Evolutionary conservation across 768 basidiomycete genomes (phyloP).

Genomic region (Podaxis carcinomalis): DNA sequence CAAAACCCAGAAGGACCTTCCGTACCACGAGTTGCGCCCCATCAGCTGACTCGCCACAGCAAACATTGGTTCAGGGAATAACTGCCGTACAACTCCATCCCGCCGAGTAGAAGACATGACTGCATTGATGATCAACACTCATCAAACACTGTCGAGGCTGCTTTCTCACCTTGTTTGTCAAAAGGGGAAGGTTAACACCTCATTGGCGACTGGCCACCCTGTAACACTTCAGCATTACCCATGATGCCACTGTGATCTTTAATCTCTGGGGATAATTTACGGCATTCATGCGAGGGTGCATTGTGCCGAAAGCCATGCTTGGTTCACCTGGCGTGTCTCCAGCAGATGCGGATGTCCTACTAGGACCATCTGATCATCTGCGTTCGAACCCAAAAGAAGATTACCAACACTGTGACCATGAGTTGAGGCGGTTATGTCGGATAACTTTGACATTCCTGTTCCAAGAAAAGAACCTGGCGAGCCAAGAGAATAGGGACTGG

Average conservation of each 20-base stretch:
- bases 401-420: not conserved
- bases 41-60: constrained; percentile 5
- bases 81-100: not conserved
- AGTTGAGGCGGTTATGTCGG: not conserved
- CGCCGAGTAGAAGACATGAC: not conserved
- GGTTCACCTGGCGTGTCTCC: not conserved
- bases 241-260: not conserved
- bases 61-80: not conserved
- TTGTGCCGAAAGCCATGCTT: not conserved
- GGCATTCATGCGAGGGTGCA: not conserved
- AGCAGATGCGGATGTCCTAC: not conserved
- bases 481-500: not conserved
- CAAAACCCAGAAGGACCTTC: not conserved
- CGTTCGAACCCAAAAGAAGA: not conserved
- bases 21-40: not conserved
- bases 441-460: not conserved
- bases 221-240: not conserved
- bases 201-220: not conserved
- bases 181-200: not conserved
- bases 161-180: not conserved
- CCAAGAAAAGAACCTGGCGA: not conserved
- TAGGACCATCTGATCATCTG: not conserved
- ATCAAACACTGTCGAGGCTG: not conserved
- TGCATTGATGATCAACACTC: not conserved
- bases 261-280: not conserved